phyloP scores from a whole-genome alignment of 495 filamentous ascomycete species.

The Melanomma pulvis-pyrius region DNA sequence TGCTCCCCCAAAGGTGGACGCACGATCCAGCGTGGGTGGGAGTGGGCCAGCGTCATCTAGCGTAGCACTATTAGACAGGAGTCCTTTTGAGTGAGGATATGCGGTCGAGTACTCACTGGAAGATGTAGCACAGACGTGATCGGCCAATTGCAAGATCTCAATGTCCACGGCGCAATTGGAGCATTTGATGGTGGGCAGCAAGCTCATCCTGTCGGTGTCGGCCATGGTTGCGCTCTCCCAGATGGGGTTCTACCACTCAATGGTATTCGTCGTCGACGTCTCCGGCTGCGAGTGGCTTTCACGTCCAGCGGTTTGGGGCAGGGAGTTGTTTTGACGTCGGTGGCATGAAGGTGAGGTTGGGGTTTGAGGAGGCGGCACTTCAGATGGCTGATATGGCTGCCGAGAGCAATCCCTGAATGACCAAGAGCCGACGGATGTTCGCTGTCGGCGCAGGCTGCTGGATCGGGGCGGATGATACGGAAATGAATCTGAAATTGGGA shows the following conservation, averaged over 20 bases:
- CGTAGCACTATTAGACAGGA: not conserved
- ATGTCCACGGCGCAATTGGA: constrained; percentile 84
- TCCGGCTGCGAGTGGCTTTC: not conserved
- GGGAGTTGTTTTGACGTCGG: constrained; percentile 15
- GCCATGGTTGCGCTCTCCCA: constrained; percentile 43
- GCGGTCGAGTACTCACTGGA: not conserved
- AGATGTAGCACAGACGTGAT: constrained; percentile 69
- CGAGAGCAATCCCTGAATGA: constrained; percentile 15
- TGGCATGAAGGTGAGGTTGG: constrained; percentile 21
- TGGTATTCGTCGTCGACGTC: not conserved
- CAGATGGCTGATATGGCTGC: constrained; percentile 15
- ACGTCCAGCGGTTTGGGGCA: not conserved
- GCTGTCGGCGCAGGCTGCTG: constrained; percentile 7
- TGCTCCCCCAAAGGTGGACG: constrained; percentile 22
- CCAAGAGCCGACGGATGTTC: constrained; percentile 27
- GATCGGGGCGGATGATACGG: constrained; percentile 19
- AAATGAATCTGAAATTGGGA: constrained; percentile 33
- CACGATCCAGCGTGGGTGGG: constrained; percentile 33
- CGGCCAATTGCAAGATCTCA: constrained; percentile 88
- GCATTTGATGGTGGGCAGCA: constrained; percentile 93
- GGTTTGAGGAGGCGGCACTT: not conserved
- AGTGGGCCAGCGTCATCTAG: constrained; percentile 9
- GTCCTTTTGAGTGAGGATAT: not conserved
- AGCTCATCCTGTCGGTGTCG: constrained; percentile 59
- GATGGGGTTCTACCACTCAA: constrained; percentile 5